Evolutionary conservation across 805 yeast genomes (phyloP).

Genomic region (Schizosaccharomyces lindneri): DNA sequence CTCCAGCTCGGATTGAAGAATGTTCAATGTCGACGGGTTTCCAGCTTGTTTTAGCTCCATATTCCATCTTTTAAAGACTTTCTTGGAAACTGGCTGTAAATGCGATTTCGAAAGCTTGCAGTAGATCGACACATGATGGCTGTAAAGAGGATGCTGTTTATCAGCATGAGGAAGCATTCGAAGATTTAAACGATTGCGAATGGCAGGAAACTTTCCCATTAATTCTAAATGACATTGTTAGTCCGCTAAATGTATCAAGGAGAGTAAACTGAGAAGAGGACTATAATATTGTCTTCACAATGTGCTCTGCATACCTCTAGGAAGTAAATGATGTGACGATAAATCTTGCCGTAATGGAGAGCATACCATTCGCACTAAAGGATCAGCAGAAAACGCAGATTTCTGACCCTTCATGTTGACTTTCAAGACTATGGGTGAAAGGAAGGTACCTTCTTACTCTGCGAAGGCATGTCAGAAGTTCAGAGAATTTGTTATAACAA

Average conservation of each 20-base stretch:
- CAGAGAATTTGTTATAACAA: too few relatives aligned
- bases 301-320: background rate
- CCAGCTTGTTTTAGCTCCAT: background rate
- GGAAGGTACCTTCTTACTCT: background rate
- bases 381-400: background rate
- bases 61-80: background rate
- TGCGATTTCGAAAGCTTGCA: background rate
- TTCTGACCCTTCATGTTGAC: background rate
- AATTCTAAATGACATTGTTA: background rate
- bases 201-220: background rate
- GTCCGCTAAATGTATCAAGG: too few relatives aligned
- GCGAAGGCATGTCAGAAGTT: too few relatives aligned
- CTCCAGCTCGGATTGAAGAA: too few relatives aligned
- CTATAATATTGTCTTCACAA: too few relatives aligned
- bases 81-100: background rate
- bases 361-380: background rate
- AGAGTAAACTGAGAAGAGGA: too few relatives aligned
- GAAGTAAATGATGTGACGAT: background rate
- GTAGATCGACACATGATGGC: background rate
- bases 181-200: background rate
- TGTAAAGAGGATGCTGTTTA: background rate
- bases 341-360: background rate
- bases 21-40: too few relatives aligned
- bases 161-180: background rate
- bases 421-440: background rate